These are phyloP conservation scores for Coniochaeta prunicola DNA, from an alignment of 2,329 filamentous ascomycete species.

Conservation along the genomic window DNA sequence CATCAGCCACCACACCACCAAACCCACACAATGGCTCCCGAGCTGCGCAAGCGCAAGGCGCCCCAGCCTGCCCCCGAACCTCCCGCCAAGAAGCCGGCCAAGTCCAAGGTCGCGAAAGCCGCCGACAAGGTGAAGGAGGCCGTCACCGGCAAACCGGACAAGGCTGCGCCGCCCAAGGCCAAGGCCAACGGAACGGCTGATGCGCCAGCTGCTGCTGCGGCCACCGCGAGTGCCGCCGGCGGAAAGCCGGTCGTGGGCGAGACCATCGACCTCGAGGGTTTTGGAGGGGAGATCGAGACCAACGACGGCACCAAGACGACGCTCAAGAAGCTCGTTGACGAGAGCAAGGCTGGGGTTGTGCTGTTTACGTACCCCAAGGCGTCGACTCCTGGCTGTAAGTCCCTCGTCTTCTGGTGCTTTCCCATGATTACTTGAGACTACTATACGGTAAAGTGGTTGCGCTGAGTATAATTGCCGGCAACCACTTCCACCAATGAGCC, in stretches of 20 bases:
- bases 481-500: background rate
- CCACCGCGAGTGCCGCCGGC: conserved; percentile 23
- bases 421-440: background rate
- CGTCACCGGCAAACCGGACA: conserved; percentile 14
- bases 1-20: conserved; percentile 11
- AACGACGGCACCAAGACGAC: conserved; percentile 77
- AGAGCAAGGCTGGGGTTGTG: conserved; percentile 79
- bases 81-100: conserved; percentile 33
- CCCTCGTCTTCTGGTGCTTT: background rate
- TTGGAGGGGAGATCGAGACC: conserved; percentile 70
- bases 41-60: conserved; percentile 56
- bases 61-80: conserved; percentile 37
- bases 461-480: background rate
- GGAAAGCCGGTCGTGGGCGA: conserved; percentile 46
- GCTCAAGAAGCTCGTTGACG: conserved; percentile 71
- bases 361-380: conserved; percentile 95
- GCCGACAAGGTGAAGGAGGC: conserved; percentile 15
- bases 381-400: conserved; percentile 87
- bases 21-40: conserved; percentile 56
- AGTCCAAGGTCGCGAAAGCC: conserved; percentile 6
- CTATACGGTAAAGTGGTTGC: background rate
- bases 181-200: conserved; percentile 11
- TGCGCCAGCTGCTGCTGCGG: conserved; percentile 22
- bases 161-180: conserved; percentile 22
- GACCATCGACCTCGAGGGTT: conserved; percentile 47